Evolutionary conservation across 306 rosid species (phyloP), one percentile per base, ranked within the genome.

Genomic region (Notholithocarpus densiflorus): DNA sequence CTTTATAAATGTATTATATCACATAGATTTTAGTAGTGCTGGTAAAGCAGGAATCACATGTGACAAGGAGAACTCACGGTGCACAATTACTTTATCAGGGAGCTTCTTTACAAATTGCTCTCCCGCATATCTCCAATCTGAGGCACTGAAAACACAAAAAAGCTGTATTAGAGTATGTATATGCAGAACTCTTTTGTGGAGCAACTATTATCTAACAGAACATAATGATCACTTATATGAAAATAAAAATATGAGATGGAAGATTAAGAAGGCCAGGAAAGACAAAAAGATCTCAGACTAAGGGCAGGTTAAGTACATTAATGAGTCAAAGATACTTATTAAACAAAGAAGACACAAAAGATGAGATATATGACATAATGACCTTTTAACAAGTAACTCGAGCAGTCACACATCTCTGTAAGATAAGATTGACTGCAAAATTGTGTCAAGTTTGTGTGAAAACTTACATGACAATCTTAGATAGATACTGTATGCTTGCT

Each of bases 71-170:
- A 55, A 73, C 98, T 91, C 81, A 91, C 98, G 80, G 86, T 91
- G 98, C 75, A 93, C 98, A 82, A 91, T 77, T 77, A 93, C 91
- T 87, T 93, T 91, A 84, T 91, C 93, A 31, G 92, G 96, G 78
- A 88, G 94, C 87, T 70, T 89, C 85, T 78, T 84, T 69, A 86
- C 94, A 82, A 93, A 93, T 86, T 93, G 91, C 64, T 81, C 90
- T 3, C 92, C 94, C 1, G 90, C 97, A 82, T 89, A 93, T 85
- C 90, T 84, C 98, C 98, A 93, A 88, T 93, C 98, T 73, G 92
- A 86, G 54, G 96, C 85, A 84, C 98, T 93, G 92, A 79, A 82
- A 80, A 78, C 68, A 74, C 8, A 23, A 82, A 80, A 71, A 75
- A 12, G 59, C 23, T 68, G 60, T 61, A 27, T 68, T 70, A 40